phyloP scores from a whole-genome alignment of 805 yeast species.

The Wickerhamomyces alni region DNA sequence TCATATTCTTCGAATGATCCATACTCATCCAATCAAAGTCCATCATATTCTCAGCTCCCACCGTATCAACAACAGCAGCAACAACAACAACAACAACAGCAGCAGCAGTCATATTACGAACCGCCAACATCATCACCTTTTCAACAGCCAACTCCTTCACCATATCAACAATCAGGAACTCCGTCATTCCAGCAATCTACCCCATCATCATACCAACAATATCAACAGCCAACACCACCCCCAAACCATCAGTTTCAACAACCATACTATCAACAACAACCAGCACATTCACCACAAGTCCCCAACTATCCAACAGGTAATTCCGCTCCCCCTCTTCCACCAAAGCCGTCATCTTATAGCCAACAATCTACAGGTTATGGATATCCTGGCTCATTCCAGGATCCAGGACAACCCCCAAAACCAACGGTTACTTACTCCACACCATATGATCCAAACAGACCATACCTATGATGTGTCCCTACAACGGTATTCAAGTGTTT shows the following conservation, averaged over 20 bases:
- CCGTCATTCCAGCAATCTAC: neutral
- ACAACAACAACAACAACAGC: too few relatives aligned
- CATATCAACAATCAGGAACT: slow-evolving; percentile 6
- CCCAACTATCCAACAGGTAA: slow-evolving; percentile 1
- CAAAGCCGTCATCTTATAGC: slow-evolving; percentile 4
- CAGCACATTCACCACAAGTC: slow-evolving; percentile 2
- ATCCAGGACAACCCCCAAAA: slow-evolving; percentile 2
- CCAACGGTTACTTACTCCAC: slow-evolving; percentile 10
- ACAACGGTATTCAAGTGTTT: neutral
- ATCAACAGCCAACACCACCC: slow-evolving; percentile 5
- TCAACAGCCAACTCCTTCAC: slow-evolving; percentile 9
- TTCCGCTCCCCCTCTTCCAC: slow-evolving; percentile 14
- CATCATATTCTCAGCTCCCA: slow-evolving; percentile 1
- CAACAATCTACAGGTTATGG: neutral
- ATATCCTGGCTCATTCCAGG: neutral
- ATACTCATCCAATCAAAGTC: slow-evolving; percentile 2
- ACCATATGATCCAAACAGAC: slow-evolving; percentile 22
- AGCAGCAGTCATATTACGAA: slow-evolving; percentile 4
- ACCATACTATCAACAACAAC: neutral
- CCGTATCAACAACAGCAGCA: slow-evolving; percentile 7
- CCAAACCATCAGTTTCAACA: neutral
- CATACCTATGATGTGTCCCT: slow-evolving; percentile 3
- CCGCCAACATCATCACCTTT: slow-evolving; percentile 4
- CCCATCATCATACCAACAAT: too few relatives aligned
- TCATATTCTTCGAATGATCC: slow-evolving; percentile 9